These are phyloP conservation scores for Aspergillus pseudotamarii DNA, from an alignment of 2,329 filamentous ascomycete species.

Conservation along the genomic window DNA sequence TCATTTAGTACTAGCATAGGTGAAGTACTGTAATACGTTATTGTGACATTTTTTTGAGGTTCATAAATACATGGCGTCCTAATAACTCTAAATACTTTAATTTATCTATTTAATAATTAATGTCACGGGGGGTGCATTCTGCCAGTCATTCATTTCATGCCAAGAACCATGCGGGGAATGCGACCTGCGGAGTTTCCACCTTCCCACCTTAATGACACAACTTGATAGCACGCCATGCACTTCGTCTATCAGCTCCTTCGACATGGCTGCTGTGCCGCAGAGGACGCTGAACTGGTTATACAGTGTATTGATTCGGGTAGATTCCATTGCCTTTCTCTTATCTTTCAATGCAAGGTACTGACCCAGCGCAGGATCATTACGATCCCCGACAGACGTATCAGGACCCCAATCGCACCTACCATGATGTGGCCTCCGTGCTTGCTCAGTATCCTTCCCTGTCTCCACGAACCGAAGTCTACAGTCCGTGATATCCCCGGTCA, in stretches of 20 bases:
- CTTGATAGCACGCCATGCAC: slow-evolving; percentile 3
- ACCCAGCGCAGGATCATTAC: slow-evolving; percentile 35
- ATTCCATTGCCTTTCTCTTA: neutral
- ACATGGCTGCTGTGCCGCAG: slow-evolving; percentile 73
- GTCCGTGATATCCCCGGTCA: slow-evolving; percentile 54
- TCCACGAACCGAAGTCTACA: slow-evolving; percentile 92
- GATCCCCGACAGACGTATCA: slow-evolving; percentile 74
- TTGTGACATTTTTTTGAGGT: neutral
- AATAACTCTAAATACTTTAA: neutral
- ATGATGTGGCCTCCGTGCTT: slow-evolving; percentile 82
- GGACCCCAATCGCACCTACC: slow-evolving; percentile 90
- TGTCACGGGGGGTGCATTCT: neutral
- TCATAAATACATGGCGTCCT: neutral
- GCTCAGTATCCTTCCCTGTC: slow-evolving; percentile 77
- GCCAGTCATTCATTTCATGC: neutral
- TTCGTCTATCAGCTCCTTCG: slow-evolving; percentile 15
- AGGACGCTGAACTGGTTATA: slow-evolving; percentile 95
- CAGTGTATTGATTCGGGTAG: slow-evolving; percentile 78
- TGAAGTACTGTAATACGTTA: neutral
- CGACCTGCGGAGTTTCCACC: neutral
- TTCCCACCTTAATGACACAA: neutral
- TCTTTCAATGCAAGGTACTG: neutral
- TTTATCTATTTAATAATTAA: neutral
- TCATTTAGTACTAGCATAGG: neutral
- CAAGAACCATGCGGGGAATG: slow-evolving; percentile 21